Conservation (phyloP, 306 rosid genomes). For the Purshia tridentata region DNA sequence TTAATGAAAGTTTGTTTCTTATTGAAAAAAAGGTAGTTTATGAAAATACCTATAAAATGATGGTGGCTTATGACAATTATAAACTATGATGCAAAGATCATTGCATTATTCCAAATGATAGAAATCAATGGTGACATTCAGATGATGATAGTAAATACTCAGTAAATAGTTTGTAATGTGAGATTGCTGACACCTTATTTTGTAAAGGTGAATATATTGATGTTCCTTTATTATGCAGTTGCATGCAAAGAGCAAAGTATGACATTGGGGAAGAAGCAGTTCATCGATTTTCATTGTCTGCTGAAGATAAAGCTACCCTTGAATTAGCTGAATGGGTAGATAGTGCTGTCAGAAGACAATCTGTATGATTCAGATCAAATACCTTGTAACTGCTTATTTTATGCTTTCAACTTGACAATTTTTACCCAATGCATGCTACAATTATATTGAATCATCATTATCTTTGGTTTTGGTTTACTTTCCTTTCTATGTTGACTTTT, state of each 20-base stretch:
- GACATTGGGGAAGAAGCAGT: slow-evolving; percentile 98
- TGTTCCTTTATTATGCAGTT: slow-evolving; percentile 49
- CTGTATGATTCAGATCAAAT: slow-evolving; percentile 56
- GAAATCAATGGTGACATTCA: not conserved
- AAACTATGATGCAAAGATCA: not conserved
- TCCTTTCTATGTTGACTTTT: not conserved
- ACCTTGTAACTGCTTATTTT: slow-evolving; percentile 24
- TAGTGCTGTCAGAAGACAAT: slow-evolving; percentile 69
- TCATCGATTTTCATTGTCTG: slow-evolving; percentile 90
- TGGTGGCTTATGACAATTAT: not conserved
- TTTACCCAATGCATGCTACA: slow-evolving; percentile 4
- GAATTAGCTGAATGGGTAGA: slow-evolving; percentile 99
- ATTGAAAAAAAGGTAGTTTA: too few species aligned
- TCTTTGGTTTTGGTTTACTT: not conserved
- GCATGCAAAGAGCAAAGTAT: slow-evolving; percentile 97
- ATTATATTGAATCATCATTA: not conserved
- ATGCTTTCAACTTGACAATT: slow-evolving; percentile 19
- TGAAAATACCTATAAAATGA: not conserved
- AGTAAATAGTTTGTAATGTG: not conserved
- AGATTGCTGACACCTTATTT: not conserved
- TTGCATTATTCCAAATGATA: not conserved
- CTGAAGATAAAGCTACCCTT: slow-evolving; percentile 95
- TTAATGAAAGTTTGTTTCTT: too few species aligned
- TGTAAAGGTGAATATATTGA: not conserved
- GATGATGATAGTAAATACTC: not conserved